phyloP scores from a whole-genome alignment of 495 filamentous ascomycete species.

The Clavariopsis aquatica region DNA sequence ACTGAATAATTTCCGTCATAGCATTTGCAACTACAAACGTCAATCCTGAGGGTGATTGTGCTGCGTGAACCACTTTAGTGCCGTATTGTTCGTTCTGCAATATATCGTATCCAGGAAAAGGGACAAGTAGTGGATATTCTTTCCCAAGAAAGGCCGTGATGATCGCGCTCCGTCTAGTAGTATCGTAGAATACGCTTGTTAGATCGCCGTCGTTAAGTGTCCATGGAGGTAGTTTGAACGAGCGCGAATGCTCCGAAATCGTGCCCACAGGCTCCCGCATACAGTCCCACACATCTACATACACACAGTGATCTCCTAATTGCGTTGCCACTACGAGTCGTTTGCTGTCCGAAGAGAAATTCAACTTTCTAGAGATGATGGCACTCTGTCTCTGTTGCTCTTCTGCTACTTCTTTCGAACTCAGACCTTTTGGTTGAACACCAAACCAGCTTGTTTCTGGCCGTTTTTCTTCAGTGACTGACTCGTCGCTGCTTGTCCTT shows the following conservation, averaged over 20 bases:
- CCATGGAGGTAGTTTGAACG: constrained; percentile 33
- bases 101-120: constrained; percentile 33
- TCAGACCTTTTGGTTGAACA: constrained; percentile 8
- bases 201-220: constrained; percentile 37
- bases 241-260: constrained; percentile 33
- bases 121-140: constrained; percentile 34
- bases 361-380: constrained; percentile 30
- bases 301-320: constrained; percentile 29
- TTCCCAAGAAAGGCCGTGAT: constrained; percentile 36
- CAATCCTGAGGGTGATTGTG: constrained; percentile 33
- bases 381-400: constrained; percentile 30
- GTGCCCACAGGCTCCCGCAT: constrained; percentile 31
- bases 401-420: constrained; percentile 30
- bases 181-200: constrained; percentile 33
- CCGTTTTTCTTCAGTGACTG: constrained; percentile 1
- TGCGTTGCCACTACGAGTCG: constrained; percentile 35
- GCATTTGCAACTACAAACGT: constrained; percentile 31
- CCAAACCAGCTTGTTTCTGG: constrained; percentile 35
- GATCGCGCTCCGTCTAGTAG: constrained; percentile 22
- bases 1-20: constrained; percentile 37
- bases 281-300: constrained; percentile 38
- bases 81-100: constrained; percentile 34
- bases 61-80: constrained; percentile 35
- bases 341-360: constrained; percentile 34
- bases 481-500: constrained; percentile 10